Conservation (phyloP, 2,329 filamentous ascomycete species). For the Phialocephala subalpina region DNA sequence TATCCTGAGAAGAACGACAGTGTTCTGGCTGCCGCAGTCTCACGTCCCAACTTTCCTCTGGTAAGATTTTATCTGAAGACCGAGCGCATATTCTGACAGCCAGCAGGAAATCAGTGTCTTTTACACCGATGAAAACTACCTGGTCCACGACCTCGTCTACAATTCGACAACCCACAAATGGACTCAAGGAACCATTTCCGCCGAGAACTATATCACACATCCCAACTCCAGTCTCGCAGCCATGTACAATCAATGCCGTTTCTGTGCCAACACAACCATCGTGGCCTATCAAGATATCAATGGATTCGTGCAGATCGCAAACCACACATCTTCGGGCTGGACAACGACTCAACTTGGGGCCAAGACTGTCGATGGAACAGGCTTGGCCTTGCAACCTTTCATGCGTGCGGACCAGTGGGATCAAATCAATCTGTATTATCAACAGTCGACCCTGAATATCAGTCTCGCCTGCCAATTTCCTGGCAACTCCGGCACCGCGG, state of each 20-base stretch:
- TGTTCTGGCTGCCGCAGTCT: conserved; percentile 29
- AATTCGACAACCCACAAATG: conserved; percentile 19
- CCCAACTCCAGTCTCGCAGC: conserved; percentile 23
- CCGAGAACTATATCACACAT: conserved; percentile 14
- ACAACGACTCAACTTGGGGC: conserved; percentile 24
- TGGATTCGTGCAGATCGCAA: conserved; percentile 25
- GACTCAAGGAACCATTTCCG: conserved; percentile 22
- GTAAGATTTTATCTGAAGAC: conserved; percentile 7
- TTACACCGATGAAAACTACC: conserved; percentile 25
- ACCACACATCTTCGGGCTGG: conserved; percentile 27
- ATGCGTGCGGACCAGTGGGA: conserved; percentile 4
- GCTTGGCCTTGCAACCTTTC: conserved; percentile 30
- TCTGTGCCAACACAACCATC: conserved; percentile 27
- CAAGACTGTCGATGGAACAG: conserved; percentile 20
- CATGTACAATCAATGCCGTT: conserved; percentile 28
- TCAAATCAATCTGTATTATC: conserved; percentile 30
- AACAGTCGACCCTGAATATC: conserved; percentile 17
- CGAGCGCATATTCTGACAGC: conserved; percentile 1
- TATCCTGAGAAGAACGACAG: conserved; percentile 21
- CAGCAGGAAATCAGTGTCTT: conserved; percentile 29
- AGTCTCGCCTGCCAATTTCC: conserved; percentile 15
- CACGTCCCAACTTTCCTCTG: conserved; percentile 15
- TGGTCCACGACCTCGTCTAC: conserved; percentile 30
- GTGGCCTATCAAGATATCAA: conserved; percentile 28
- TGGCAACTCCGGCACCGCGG: conserved; percentile 2